Evolutionary conservation across 495 filamentous ascomycete species (phyloP), one percentile per base, ranked within the genome.

Genomic region (Penicillium malachiteum): DNA sequence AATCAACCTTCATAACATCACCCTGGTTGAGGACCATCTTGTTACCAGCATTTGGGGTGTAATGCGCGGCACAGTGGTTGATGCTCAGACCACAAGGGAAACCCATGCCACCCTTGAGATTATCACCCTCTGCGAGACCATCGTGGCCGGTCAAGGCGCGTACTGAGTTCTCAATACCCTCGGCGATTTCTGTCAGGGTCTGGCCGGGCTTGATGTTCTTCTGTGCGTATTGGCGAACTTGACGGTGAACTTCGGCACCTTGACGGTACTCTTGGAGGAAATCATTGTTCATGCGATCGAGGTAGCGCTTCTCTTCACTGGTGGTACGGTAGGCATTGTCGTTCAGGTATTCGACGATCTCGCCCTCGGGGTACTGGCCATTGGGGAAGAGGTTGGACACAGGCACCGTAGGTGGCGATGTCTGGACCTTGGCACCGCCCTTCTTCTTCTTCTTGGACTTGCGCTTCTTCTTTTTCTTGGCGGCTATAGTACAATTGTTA

Each of bases 211-310:
- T 77, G 54, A 82, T 80, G 52, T 60, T 76, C 43, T 77, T 73
- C 68, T 82, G 81, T 14, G 80, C 78, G 70, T 78, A 85, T 43
- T 79, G 76, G 18, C 84, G 74, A 30, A 84, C 83, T 66, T 86
- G 79, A 41, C 83, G 79, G 64, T 87, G 84, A 16, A 88, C 82
- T 72, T 96, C 92, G 33, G 91, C 88, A 52, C 84, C 92, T 50
- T 96, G 84, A 59, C 92, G 88, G 66, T 95, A 96, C 64, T 96
- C 91, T 35, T 79, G 82, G 50, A 96, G 71, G 74, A 92, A 96
- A 50, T 93, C 89, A 65, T 82, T 87, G 73, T 92, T 86, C 74
- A 92, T 81, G 63, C 87, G 87, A 66, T 92, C 87, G 33, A 94
- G 76, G 62, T 94, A 89, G 50, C 91, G 84, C 74, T 92, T 90